Base-by-base conservation (phyloP, 495 filamentous ascomycete species). In the Immersiella caudata region DNA sequence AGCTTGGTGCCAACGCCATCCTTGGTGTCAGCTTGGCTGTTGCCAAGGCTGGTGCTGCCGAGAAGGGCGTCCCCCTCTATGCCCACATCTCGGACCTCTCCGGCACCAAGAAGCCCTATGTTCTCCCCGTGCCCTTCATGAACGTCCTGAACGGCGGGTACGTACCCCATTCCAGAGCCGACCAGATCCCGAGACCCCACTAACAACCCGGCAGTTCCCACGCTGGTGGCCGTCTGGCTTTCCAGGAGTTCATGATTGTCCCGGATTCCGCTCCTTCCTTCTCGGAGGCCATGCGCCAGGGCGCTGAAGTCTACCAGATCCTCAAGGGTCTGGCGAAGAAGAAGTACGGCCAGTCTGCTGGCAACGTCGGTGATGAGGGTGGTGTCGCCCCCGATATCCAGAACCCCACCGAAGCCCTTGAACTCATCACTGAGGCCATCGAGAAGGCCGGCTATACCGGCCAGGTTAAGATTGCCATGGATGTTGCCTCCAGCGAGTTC, bases 231-330 rank as follows among this genome's bases (percentile, higher is more conserved):
- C 93, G 95, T 80, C 86, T 99, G 65, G 96, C 96, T 69, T 99
- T 99, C 90, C 96, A 99, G 83, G 96, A 99, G 82, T 99, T 99
- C 89, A 99, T 99, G 96, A 97, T 99, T 74, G 96, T 98, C 58
- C 96, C 96, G 67, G 89, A 86, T 60, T 76, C 80, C 60, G 94
- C 94, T 70, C 88, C 91, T 65, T 87, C 91, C 65, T 99, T 99
- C 88, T 88, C 89, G 72, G 94, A 99, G 88, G 94, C 89, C 78
- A 89, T 99, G 85, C 93, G 94, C 78, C 91, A 95, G 83, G 94
- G 94, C 73, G 83, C 93, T 72, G 94, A 99, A 83, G 93, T 97
- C 76, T 99, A 99, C 89, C 93, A 97, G 81, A 91, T 93, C 84
- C 91, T 99, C 75, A 99, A 99, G 91, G 67, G 85, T 76, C 88